Evolutionary conservation across 2,329 filamentous ascomycete genomes (phyloP), one percentile per base, ranked within the genome.

Genomic region (Leptoxyphium fumago): DNA sequence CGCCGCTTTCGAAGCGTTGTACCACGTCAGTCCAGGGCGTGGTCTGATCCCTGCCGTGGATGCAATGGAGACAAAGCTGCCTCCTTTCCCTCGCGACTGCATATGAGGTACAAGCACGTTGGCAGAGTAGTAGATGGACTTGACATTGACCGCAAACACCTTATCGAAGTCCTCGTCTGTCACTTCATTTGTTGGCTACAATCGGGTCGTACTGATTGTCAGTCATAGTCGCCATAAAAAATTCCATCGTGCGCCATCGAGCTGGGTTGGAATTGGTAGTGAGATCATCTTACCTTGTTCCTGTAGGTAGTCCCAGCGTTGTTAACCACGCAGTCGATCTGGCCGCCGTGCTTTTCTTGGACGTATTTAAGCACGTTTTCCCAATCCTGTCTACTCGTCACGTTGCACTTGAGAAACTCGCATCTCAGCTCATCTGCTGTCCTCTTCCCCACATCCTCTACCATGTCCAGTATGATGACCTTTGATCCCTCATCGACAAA

Each of bases 61-160:
- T 1, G 79, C 77, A 41, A 82, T 74, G 47, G 80, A 78, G 44
- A 84, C 72, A 45, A 84, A 78, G 21, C 65, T 71, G 0, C 76
- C 79, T 0, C 74, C 71, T 6, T 72, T 68, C 1, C 71, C 70
- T 46, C 73, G 63, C 45, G 71, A 69, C 29, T 81, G 60, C 38
- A 82, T 73, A 49, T 80, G 77, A 0, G 73, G 74, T 5, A 82
- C 60, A 32, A 80, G 66, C 2, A 78, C 72, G 43, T 69, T 69
- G 1, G 75, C 73, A 0, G 75, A 77, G 15, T 75, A 59, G 58
- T 73, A 84, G 39, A 84, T 70, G 2, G 74, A 73, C 61, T 80
- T 81, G 48, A 84, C 77, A 50, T 84, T 84, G 47, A 83, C 77
- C 43, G 72, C 71, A 58, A 84, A 79, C 32, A 79, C 74, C 39